Evolutionary conservation across 495 filamentous ascomycete species (phyloP), one percentile per base, ranked within the genome.

Genomic region (Astrothelium subdiscretum): DNA sequence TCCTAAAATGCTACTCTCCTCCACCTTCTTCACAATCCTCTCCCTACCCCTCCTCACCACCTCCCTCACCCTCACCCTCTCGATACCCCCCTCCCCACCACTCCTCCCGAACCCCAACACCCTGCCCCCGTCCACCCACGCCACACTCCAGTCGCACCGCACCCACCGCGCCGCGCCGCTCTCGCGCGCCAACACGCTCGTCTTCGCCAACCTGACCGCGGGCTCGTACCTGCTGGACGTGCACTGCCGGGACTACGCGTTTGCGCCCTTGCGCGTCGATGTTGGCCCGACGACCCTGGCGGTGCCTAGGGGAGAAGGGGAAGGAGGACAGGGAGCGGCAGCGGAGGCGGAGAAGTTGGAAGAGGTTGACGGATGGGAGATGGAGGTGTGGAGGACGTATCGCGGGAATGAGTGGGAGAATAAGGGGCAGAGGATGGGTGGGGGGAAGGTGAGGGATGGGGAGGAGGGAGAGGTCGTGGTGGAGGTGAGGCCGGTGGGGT

Each of bases 331-430:
- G n/a, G n/a, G n/a, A n/a, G n/a, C n/a, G n/a, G n/a, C n/a, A n/a
- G n/a, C n/a, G n/a, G n/a, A n/a, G n/a, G n/a, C n/a, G n/a, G n/a
- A n/a, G n/a, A n/a, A n/a, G n/a, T n/a, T n/a, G n/a, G n/a, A n/a
- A 32, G 72, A 73, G 12, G 73, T 71, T 31, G 70, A 83, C 54
- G 62, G 69, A 52, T 65, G 71, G 59, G 66, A 74, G 24, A 81
- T 87, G 3, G 66, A 81, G n/a, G 83, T 85, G 32, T 91, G 88
- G 87, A 86, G 90, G 75, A 95, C 90, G 27, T 95, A 87, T 71
- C 76, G 89, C n/a, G 88, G 91, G 8, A 92, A 94, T 68, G 83
- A 91, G 63, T 91, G 90, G 89, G 83, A 80, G 31, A 92, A 95
- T 72, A 87, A 85, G 62, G 89, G 92, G 15, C 81, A 83, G 66